phyloP scores from a whole-genome alignment of 345 rosid genomes.

The Combretum micranthum region DNA sequence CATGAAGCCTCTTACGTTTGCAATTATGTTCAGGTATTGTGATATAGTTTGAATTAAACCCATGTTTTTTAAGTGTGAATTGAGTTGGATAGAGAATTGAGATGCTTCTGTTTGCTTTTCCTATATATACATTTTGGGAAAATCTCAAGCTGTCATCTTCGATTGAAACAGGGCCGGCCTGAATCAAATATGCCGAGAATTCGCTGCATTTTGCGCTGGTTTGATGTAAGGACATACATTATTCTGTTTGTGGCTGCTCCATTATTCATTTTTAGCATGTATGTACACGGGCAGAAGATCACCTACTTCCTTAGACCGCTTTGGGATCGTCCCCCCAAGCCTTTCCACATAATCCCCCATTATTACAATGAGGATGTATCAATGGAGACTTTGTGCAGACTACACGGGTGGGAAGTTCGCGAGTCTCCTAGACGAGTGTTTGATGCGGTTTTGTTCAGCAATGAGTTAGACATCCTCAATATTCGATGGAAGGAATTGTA shows the following conservation, averaged over 20 bases:
- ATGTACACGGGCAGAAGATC: slow-evolving; percentile 61
- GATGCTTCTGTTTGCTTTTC: slow-evolving; percentile 1
- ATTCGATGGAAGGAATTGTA: slow-evolving; percentile 85
- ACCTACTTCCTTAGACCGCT: slow-evolving; percentile 61
- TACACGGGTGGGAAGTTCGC: slow-evolving; percentile 84
- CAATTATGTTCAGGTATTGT: neutral
- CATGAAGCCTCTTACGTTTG: too few species aligned
- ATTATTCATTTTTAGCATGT: slow-evolving; percentile 30
- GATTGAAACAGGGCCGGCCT: slow-evolving; percentile 31
- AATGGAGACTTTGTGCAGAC: slow-evolving; percentile 65
- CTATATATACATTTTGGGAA: slow-evolving; percentile 9
- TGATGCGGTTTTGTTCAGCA: slow-evolving; percentile 82
- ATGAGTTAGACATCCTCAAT: slow-evolving; percentile 69
- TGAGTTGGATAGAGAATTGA: neutral
- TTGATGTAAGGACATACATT: slow-evolving; percentile 34
- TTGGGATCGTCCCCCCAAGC: slow-evolving; percentile 66
- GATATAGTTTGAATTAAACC: too few species aligned
- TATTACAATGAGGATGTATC: slow-evolving; percentile 67
- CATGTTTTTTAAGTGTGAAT: neutral
- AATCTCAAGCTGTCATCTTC: slow-evolving; percentile 2
- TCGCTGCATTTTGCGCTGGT: slow-evolving; percentile 44
- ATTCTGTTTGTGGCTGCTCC: slow-evolving; percentile 38
- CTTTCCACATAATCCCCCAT: slow-evolving; percentile 55
- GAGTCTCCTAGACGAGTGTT: slow-evolving; percentile 79
- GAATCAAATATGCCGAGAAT: slow-evolving; percentile 46